Percentiles rank a stretch among this genome's conserved stretches.
These are phyloP conservation scores for Penicillium sp. DNA, from an alignment of 2,329 filamentous ascomycete genomes.

Conservation along the genomic window DNA sequence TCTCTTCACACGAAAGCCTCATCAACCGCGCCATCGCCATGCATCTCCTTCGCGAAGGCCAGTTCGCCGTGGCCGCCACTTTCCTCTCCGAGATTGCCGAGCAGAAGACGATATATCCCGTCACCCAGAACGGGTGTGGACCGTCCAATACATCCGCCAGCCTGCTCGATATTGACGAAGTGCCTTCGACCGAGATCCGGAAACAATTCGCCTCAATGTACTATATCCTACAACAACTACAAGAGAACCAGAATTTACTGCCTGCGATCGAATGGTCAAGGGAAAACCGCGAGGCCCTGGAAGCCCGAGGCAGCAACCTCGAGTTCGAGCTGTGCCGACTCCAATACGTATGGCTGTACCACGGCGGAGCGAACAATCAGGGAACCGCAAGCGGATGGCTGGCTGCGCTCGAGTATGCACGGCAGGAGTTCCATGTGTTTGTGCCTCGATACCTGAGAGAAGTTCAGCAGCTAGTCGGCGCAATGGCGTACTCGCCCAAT, in stretches of 20 bases:
- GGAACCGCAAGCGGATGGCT: conserved; percentile 31
- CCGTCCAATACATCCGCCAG: conserved; percentile 25
- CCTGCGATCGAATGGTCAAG: conserved; percentile 88
- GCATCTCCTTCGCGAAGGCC: conserved; percentile 91
- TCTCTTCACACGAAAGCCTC: conserved; percentile 69
- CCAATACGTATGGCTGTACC: conserved; percentile 86
- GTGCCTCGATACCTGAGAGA: conserved; percentile 71
- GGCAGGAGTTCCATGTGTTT: conserved; percentile 70
- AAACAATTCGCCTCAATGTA: conserved; percentile 88
- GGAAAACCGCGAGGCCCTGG: conserved; percentile 65
- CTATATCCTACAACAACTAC: conserved; percentile 75
- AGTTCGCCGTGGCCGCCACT: conserved; percentile 81
- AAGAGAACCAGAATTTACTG: conserved; percentile 65
- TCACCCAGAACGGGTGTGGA: background rate
- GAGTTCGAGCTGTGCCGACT: conserved; percentile 92
- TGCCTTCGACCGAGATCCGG: conserved; percentile 68
- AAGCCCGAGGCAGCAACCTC: conserved; percentile 81
- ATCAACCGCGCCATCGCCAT: conserved; percentile 94
- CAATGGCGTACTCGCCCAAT: conserved; percentile 76
- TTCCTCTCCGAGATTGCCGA: conserved; percentile 71
- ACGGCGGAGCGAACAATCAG: conserved; percentile 59
- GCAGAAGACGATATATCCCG: conserved; percentile 36
- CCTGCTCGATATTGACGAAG: conserved; percentile 53
- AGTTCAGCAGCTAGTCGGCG: conserved; percentile 75
- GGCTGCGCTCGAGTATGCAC: conserved; percentile 72